Base-by-base conservation (phyloP, 164 flowering plant genomes). In the Stephania japonica region DNA sequence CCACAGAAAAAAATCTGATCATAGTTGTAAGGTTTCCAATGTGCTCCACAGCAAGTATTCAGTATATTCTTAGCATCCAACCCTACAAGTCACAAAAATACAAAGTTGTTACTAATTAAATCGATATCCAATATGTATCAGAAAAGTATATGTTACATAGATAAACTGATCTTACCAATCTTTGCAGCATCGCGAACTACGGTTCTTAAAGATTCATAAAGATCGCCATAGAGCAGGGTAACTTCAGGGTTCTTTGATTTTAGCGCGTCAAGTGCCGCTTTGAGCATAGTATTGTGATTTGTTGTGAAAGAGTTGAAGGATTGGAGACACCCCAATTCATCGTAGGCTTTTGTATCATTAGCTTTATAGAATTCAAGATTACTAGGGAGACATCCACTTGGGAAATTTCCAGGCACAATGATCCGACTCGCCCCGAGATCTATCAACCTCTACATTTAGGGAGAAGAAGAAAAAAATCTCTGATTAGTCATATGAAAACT, bases 381-480 rank as follows among this genome's bases (percentile, higher is more conserved):
- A 32, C 7, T 1, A 5, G 47, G 44, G 5, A 41, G 11, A 38
- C 70, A 67, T 38, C 70, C 70, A 7, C 4, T 3, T 13, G 70
- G 49, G 41, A 41, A 16, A 67, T 32, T n/a, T 16, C 63, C 75
- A 7, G 75, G 70, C 6, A 73, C 62, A 6, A 73, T 13, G 21
- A 73, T 6, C 18, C 68, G 68, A 27, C 14, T 21, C 16, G 75
- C 75, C 4, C 75, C 75, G 13, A 42, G 42, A 44, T 73, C 38
- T 19, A 73, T 73, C 44, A 73, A 11, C 26, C 26, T 53, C 62
- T 70, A 64, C 56, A 53, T 47, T 27, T 27, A 27, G 32, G 32
- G 32, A 27, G 32, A 3, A 27, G 3, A 3, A 27, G 3, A 27
- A 27, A 27, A 27, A 27, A 27, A 27, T 27, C 32, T 27, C 32